Evolutionary conservation across 1,284 basidiomycete species (phyloP).

Genomic region (Schizopora paradoxa): DNA sequence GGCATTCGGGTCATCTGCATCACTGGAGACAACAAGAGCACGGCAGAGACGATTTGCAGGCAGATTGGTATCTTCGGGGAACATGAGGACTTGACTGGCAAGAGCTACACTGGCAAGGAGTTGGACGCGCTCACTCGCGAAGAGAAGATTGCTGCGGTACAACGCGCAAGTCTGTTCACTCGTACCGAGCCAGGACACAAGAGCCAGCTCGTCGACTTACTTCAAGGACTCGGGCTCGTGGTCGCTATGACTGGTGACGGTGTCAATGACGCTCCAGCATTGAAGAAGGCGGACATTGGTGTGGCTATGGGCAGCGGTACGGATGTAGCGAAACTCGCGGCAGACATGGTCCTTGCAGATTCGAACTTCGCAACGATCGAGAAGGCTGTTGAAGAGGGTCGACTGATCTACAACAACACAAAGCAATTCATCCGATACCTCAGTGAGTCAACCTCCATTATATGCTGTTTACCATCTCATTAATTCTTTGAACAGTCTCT

Average conservation of each 20-base stretch:
- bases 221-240: conserved; percentile 89
- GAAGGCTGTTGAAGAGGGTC: conserved; percentile 92
- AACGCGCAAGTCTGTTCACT: conserved; percentile 84
- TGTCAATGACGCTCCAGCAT: conserved; percentile 94
- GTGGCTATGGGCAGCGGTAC: conserved; percentile 99
- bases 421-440: conserved; percentile 96
- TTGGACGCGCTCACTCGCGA: conserved; percentile 77
- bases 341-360: conserved; percentile 92
- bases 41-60: conserved; percentile 95
- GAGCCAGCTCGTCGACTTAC: conserved; percentile 88
- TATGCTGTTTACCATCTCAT: conserved; percentile 31
- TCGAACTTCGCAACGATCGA: conserved; percentile 92
- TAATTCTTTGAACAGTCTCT: conserved; percentile 67
- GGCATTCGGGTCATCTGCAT: conserved; percentile 97
- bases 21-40: conserved; percentile 98
- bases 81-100: conserved; percentile 80
- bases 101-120: conserved; percentile 93
- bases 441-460: conserved; percentile 43
- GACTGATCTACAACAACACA: conserved; percentile 98
- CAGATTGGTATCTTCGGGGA: conserved; percentile 91
- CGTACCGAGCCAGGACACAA: conserved; percentile 96
- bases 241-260: conserved; percentile 99
- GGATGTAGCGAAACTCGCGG: conserved; percentile 96
- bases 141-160: conserved; percentile 82
- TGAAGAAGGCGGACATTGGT: conserved; percentile 97